Base-by-base conservation (phyloP, 768 basidiomycete species). In the Mycena filopes region DNA sequence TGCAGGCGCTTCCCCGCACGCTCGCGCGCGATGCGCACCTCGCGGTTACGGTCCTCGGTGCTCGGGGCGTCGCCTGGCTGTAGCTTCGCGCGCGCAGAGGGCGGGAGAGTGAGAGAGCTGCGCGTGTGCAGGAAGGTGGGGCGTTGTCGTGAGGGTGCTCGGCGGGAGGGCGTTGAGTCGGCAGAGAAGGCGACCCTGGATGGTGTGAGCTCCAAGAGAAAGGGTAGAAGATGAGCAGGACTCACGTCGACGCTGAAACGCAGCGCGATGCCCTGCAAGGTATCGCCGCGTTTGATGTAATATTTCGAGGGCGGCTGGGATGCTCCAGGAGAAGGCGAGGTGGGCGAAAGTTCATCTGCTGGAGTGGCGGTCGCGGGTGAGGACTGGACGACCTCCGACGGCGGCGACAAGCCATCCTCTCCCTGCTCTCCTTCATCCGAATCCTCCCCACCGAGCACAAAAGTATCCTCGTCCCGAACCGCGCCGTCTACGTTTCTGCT, bases 111-210 rank as follows among this genome's bases (percentile, higher is more conserved):
- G 60, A 93, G 75, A 65, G 79, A 84, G 1, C 80, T 78, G 7
- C 91, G 86, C 1, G 91, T 92, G 74, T 92, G 91, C 18, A 93
- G 79, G 10, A n/a, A 93, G 78, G 71, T 93, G 90, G 8, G 92
- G 92, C 0, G 87, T 92, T 0, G 89, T 92, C 61, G 79, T 85
- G 21, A 93, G 76, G 4, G 89, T 87, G 70, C 84, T 89, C 7
- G 81, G 76, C 0, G 91, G 89, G 15, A 94, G 82, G 46, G 83
- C 84, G 72, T 93, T 94, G 16, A 91, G 76, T 21, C 78, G 85
- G 72, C 90, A 92, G 4, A 94, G 79, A 40, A 84, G 79, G 31
- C 84, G 83, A 43, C 83, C 87, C 90, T 87, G 55, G 29, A 55
- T 16, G 9, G 42, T n/a, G 16, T 65, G 23, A 70, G 64, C 10